phyloP scores from a whole-genome alignment of 1,139 yeast genomes.

The Geotrichum reessii region DNA sequence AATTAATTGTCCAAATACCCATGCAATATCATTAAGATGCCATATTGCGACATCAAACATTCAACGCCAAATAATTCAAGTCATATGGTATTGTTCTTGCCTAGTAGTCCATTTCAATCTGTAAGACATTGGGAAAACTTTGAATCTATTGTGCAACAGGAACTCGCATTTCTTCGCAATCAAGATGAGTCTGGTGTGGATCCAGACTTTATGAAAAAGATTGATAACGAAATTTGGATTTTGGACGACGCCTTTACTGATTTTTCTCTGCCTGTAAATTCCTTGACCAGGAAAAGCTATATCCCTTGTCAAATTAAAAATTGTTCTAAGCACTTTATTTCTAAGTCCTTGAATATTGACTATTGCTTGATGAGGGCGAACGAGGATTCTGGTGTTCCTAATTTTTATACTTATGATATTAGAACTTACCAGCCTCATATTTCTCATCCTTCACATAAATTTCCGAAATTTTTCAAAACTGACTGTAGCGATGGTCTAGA shows the following conservation, averaged over 20 bases:
- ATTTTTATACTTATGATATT: conserved; percentile 12
- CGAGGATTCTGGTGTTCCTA: conserved; percentile 9
- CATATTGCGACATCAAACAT: conserved; percentile 6
- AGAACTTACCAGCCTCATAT: not conserved
- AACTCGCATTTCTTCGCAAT: conserved; percentile 9
- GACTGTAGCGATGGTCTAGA: not conserved
- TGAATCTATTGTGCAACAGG: conserved; percentile 4
- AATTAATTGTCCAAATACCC: not conserved
- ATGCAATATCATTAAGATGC: not conserved
- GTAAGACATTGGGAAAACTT: conserved; percentile 4
- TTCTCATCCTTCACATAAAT: not conserved
- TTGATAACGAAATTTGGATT: conserved; percentile 5
- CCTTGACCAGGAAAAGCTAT: conserved; percentile 7
- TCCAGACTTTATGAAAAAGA: not conserved
- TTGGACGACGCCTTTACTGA: conserved; percentile 2
- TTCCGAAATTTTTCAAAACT: not conserved
- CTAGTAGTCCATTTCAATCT: conserved; percentile 5
- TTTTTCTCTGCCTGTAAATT: not conserved
- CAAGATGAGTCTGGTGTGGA: not conserved
- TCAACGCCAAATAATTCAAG: conserved; percentile 7
- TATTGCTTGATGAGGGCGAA: conserved; percentile 6
- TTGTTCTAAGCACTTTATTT: not conserved
- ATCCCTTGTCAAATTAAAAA: conserved; percentile 10
- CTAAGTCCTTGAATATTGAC: not conserved
- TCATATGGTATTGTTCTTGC: not conserved